Evolutionary conservation across 805 yeast species (phyloP), one percentile per base, ranked within the genome.

Genomic region (Yarrowia keelungensis): DNA sequence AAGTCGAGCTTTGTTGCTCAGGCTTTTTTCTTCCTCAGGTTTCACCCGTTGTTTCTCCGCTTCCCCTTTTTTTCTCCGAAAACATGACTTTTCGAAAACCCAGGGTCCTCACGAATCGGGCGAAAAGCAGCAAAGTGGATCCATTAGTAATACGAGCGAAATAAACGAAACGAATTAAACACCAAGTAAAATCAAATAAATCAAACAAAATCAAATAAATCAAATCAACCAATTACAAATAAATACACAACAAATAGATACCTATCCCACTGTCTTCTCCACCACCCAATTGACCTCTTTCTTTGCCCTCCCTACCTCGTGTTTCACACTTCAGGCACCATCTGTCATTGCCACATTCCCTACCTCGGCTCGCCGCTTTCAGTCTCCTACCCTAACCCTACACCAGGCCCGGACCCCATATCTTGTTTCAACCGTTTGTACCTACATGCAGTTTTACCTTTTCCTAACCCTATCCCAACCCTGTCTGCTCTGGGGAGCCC

Each of bases 341-440:
- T n/a, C n/a, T 10, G 32, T 19, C 43, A 53, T 16, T 5, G 43
- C 43, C 58, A 53, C 58, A 53, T 53, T 53, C 43, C 42, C 43
- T 5, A 14, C 59, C 59, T 53, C 59, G 59, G 58, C 35, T 16
- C 58, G 26, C 59, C 16, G 45, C 2, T 14, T 19, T 1, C 4
- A 36, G n/a, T 3, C 8, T 1, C 19, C 19, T 14, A 19, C 58
- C 58, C 58, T 38, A 53, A 38, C 35, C 14, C 38, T 46, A 22
- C 39, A 43, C 43, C 22, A 16, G 12, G 3, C n/a, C 35, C 22
- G 36, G 32, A 16, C 45, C 58, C 45, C 59, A 19, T 53, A 53
- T 53, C 59, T 51, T 19, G 59, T 39, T 39, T 39, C 49, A 56
- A 56, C 64, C 64, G 64, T 56, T 56, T 56, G 64, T 56, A 56